Evolutionary conservation across 257 asterid genomes (phyloP).

Genomic region (Solanum commersonii): DNA sequence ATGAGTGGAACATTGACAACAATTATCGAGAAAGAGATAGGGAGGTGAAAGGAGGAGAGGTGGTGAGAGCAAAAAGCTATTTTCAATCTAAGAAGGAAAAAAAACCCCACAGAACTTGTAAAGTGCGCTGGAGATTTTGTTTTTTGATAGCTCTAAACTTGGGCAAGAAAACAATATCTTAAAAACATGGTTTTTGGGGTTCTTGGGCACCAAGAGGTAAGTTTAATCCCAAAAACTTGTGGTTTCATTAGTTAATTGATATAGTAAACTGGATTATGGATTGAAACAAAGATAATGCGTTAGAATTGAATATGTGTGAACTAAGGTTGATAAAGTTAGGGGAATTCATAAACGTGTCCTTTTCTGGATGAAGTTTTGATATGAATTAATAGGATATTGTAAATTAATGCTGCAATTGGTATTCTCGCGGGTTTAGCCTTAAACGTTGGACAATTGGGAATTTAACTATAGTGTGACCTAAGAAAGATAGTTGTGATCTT

Average conservation of each 20-base stretch:
- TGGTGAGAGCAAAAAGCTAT: not conserved
- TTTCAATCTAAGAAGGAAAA: not conserved
- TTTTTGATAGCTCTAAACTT: not conserved
- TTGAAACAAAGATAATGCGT: not conserved
- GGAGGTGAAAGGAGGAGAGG: not conserved
- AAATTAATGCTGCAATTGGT: not conserved
- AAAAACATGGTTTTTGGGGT: not conserved
- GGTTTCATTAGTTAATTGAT: not conserved
- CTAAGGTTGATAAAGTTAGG: not conserved
- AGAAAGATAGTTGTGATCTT: not conserved
- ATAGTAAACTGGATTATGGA: not conserved
- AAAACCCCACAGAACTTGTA: not conserved
- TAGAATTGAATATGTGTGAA: not conserved
- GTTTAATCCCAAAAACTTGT: not conserved
- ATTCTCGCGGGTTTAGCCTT: not conserved
- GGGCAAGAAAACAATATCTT: not conserved
- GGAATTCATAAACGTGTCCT: not conserved
- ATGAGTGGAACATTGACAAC: not conserved
- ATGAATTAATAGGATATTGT: not conserved
- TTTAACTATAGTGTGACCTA: not conserved
- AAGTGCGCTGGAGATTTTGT: not conserved
- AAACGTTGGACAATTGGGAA: not conserved
- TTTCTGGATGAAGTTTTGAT: not conserved
- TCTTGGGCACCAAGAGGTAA: not conserved
- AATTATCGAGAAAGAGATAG: not conserved